A percentile compares a stretch with the other conserved stretches of the same genome.
phyloP scores from a whole-genome alignment of 2,329 filamentous ascomycete species.

The Hortaea werneckii region DNA sequence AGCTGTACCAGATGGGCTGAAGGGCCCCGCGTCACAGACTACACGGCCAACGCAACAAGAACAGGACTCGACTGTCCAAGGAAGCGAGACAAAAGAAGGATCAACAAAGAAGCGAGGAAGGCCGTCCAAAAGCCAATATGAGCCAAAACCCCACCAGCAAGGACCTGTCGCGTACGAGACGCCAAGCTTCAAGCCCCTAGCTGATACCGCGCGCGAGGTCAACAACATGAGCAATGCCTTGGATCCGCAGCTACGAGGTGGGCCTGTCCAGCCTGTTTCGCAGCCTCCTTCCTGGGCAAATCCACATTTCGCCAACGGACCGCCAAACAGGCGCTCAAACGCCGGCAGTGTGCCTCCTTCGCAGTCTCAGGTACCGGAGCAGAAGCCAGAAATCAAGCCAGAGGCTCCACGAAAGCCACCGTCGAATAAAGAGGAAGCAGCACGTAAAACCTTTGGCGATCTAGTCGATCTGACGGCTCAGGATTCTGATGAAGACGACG shows the following conservation, averaged over 20 bases:
- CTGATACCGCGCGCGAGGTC: constrained; percentile 15
- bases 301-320: constrained; percentile 4
- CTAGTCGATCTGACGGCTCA: constrained; percentile 41
- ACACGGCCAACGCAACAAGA: neutral
- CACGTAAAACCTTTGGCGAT: constrained; percentile 43
- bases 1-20: constrained; percentile 28
- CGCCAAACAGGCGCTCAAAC: neutral
- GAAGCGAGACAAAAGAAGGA: constrained; percentile 5
- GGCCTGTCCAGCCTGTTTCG: constrained; percentile 5
- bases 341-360: constrained; percentile 1
- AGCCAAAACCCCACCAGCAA: neutral
- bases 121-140: constrained; percentile 9
- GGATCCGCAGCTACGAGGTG: neutral
- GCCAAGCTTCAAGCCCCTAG: constrained; percentile 16
- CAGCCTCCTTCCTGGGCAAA: neutral
- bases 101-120: constrained; percentile 9
- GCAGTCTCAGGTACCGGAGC: constrained; percentile 6
- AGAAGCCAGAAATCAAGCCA: constrained; percentile 14
- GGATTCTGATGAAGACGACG: constrained; percentile 37
- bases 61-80: constrained; percentile 8
- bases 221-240: constrained; percentile 10
- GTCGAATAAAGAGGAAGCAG: constrained; percentile 43
- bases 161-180: constrained; percentile 17
- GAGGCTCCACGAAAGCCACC: constrained; percentile 21
- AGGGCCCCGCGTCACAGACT: neutral